Evolutionary conservation across 176 grass and related monocot species (phyloP), one percentile per base, ranked within the genome.

Genomic region (Aegilops tauschii): DNA sequence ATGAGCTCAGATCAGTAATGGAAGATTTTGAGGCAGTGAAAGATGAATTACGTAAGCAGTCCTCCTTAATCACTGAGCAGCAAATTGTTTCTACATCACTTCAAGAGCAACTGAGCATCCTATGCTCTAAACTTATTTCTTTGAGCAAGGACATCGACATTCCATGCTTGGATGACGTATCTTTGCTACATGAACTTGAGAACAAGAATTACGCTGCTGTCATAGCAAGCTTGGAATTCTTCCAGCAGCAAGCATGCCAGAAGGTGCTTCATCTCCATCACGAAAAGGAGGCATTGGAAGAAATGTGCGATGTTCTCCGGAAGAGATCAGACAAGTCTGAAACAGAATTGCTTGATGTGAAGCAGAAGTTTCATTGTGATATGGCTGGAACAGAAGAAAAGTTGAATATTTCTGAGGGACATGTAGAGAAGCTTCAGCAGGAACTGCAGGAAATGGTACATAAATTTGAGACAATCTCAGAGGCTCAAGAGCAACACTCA

Each of bases 371-470:
- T 87, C 73, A 85, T 72, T 85, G 47, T 82, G 90, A 93, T 72
- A 56, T 99, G 77, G 80, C 90, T 84, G 82, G 49, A 68, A 90
- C 83, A 66, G 88, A 90, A 69, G 81, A 84, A 62, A 96, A 94
- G 23, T 67, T 96, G 83, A 87, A 91, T 58, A 70, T 85, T 27
- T 96, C 89, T 40, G 93, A 86, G 56, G 80, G 81, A 79, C 83
- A 87, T 31, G 84, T 93, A 35, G 85, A 89, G 54, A 93, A 79
- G 40, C 94, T 99, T 91, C 80, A 93, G 74, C 50, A 81, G 73
- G 94, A 96, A 84, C 82, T 99, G 67, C 90, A 91, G 85, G 86
- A 88, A 84, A 92, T 88, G 89, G 65, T 81, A 69, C 79, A 93
- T 73, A 94, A 96, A 77, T 80, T 94, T 85, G 90, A 92, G 69